A percentile compares a stretch with the other conserved stretches of the same genome.
Evolutionary conservation across 148 eudicot genomes (phyloP).

Genomic region (Pouteria glomerata): DNA sequence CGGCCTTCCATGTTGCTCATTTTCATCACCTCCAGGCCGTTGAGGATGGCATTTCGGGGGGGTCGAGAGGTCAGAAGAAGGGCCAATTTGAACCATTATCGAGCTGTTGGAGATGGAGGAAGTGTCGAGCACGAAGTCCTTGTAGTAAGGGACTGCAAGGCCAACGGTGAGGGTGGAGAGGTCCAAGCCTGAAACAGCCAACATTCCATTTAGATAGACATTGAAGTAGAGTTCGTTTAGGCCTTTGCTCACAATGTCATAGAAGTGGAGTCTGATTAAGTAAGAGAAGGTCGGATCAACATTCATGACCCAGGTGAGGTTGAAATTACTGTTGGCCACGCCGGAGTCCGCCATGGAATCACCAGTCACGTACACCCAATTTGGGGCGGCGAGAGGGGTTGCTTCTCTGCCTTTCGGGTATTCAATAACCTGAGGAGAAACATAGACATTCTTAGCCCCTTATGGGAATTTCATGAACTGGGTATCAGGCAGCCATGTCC

Average conservation of each 20-base stretch:
- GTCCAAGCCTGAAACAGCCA: slow-evolving; percentile 42
- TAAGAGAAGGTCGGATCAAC: slow-evolving; percentile 51
- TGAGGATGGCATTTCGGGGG: slow-evolving; percentile 49
- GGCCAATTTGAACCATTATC: slow-evolving; percentile 52
- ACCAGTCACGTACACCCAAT: slow-evolving; percentile 44
- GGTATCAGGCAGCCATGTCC: slow-evolving; percentile 46
- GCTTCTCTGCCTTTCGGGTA: slow-evolving; percentile 43
- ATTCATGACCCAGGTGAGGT: slow-evolving; percentile 48
- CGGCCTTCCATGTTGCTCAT: slow-evolving; percentile 61
- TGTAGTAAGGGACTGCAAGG: slow-evolving; percentile 50
- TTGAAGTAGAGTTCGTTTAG: slow-evolving; percentile 49
- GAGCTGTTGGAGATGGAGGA: slow-evolving; percentile 35
- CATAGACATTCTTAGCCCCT: slow-evolving; percentile 26
- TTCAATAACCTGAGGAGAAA: slow-evolving; percentile 25
- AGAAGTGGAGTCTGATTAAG: slow-evolving; percentile 55
- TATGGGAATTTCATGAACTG: slow-evolving; percentile 34
- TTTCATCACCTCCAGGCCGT: slow-evolving; percentile 62
- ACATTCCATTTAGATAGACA: slow-evolving; percentile 43
- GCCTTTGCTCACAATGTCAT: slow-evolving; percentile 46
- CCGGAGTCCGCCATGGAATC: slow-evolving; percentile 38
- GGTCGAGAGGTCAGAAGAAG: slow-evolving; percentile 14
- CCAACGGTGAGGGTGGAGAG: slow-evolving; percentile 37
- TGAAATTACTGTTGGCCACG: slow-evolving; percentile 29
- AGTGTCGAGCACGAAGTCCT: slow-evolving; percentile 48
- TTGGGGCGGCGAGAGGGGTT: slow-evolving; percentile 44